Evolutionary conservation across 2,329 filamentous ascomycete genomes (phyloP), one percentile per base, ranked within the genome.

Genomic region (Sclerotinia trifoliorum): DNA sequence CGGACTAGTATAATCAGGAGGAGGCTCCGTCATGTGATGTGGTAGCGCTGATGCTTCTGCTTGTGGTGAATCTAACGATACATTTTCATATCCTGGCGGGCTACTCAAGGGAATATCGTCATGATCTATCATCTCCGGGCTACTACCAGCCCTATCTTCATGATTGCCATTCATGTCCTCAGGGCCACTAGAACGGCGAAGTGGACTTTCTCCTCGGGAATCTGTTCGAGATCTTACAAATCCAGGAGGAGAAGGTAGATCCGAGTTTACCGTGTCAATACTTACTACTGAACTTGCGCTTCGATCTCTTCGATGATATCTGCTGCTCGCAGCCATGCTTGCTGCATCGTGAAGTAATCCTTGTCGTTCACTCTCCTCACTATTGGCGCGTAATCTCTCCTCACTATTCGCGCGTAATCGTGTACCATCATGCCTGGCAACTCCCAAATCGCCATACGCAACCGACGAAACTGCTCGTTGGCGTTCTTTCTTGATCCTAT

Each of bases 361-460:
- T 55, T 89, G 81, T 42, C 87, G 82, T 76, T 94, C 90, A 26
- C 67, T 92, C 73, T 93, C 91, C 24, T 83, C 84, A 71, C 90
- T 93, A 75, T 88, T 90, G 48, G 89, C 90, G 42, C 92, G 85
- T 39, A 95, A 79, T 57, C 67, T 92, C 73, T 93, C 91, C n/a
- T 83, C 84, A 71, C 90, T 93, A 75, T 88, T 90, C 49, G 89
- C 90, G 42, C 92, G 85, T 39, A 95, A 79, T 57, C 92, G 83
- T 1, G 90, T 92, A 62, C 92, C 92, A 74, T 95, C 92, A 74
- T 91, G 90, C 56, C 90, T 83, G 0, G 90, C 91, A 19, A 94
- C 85, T 46, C 92, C 92, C 5, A 95, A 78, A 54, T 92, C 90
- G 13, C 85, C 90, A 74, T 95, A 95, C 55, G 88, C 88, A 24